phyloP scores from a whole-genome alignment of 495 filamentous ascomycete genomes.

The Aspergillus kassunensis region DNA sequence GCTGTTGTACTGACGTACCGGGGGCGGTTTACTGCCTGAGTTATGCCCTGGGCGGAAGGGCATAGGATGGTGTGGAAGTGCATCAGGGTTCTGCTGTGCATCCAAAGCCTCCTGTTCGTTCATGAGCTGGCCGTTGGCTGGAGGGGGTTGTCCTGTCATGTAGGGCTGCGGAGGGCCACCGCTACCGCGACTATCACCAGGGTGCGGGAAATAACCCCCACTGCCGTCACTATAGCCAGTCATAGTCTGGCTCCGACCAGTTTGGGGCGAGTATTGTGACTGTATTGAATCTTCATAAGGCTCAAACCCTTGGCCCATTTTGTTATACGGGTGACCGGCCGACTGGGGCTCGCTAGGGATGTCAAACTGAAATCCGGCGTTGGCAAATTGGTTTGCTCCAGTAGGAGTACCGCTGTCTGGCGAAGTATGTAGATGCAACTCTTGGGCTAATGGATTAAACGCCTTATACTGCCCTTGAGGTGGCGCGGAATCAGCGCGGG shows the following conservation, averaged over 20 bases:
- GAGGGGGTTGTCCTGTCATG: slow-evolving; percentile 21
- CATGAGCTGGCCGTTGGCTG: slow-evolving; percentile 14
- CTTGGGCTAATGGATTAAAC: slow-evolving; percentile 41
- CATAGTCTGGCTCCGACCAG: slow-evolving; percentile 9
- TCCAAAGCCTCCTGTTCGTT: slow-evolving; percentile 16
- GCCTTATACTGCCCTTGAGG: slow-evolving; percentile 29
- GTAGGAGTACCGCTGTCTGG: slow-evolving; percentile 53
- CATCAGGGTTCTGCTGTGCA: slow-evolving; percentile 51
- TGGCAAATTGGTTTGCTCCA: slow-evolving; percentile 50
- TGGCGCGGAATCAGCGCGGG: slow-evolving; percentile 17
- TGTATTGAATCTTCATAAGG: slow-evolving; percentile 13
- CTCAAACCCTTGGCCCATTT: slow-evolving; percentile 14
- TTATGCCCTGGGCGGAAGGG: slow-evolving; percentile 76
- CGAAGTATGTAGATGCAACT: slow-evolving; percentile 53
- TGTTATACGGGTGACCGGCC: slow-evolving; percentile 35
- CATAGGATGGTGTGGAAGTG: slow-evolving; percentile 69
- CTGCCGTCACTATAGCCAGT: slow-evolving; percentile 8
- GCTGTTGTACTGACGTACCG: slow-evolving; percentile 68
- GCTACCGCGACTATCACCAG: slow-evolving; percentile 16
- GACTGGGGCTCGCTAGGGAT: slow-evolving; percentile 61
- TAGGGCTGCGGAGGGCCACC: slow-evolving; percentile 21
- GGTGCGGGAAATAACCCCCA: slow-evolving; percentile 4
- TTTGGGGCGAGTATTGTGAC: slow-evolving; percentile 9
- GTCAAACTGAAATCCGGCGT: slow-evolving; percentile 60
- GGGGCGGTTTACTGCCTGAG: slow-evolving; percentile 58